Evolutionary conservation across 176 grass and related monocot genomes (phyloP).

Genomic region (Hyparrhenia diplandra): DNA sequence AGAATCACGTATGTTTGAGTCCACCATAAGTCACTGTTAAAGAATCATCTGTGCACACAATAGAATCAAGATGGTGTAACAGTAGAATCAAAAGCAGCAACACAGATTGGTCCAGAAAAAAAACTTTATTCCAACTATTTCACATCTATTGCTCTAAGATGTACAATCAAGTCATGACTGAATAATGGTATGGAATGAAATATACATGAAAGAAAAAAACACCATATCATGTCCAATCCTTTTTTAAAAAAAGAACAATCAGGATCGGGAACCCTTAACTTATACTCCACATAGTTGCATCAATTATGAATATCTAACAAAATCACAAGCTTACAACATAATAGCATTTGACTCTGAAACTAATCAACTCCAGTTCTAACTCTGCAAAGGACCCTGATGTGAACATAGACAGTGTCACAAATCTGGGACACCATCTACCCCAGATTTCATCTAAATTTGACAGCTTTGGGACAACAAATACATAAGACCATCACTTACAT

Average conservation of each 20-base stretch:
- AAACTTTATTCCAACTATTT: constrained; percentile 12
- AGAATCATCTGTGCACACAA: not conserved
- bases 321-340: not conserved
- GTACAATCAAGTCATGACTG: constrained; percentile 1
- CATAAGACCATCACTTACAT: constrained; percentile 6
- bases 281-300: constrained; percentile 10
- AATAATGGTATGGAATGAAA: not conserved
- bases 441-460: constrained; percentile 15
- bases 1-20: constrained; percentile 25
- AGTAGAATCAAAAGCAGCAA: constrained; percentile 29
- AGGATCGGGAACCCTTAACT: not conserved
- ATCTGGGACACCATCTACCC: constrained; percentile 16
- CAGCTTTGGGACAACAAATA: constrained; percentile 6
- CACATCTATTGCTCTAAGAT: not conserved
- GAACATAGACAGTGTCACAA: constrained; percentile 3
- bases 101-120: not conserved
- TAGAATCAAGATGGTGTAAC: not conserved
- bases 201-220: not conserved
- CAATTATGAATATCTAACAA: not conserved
- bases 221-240: constrained; percentile 5
- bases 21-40: constrained; percentile 28
- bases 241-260: no score
- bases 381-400: not conserved
- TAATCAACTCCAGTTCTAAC: not conserved
- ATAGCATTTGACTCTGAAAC: not conserved